phyloP scores from a whole-genome alignment of 805 yeast species.

The Nakazawaea molendinolei region DNA sequence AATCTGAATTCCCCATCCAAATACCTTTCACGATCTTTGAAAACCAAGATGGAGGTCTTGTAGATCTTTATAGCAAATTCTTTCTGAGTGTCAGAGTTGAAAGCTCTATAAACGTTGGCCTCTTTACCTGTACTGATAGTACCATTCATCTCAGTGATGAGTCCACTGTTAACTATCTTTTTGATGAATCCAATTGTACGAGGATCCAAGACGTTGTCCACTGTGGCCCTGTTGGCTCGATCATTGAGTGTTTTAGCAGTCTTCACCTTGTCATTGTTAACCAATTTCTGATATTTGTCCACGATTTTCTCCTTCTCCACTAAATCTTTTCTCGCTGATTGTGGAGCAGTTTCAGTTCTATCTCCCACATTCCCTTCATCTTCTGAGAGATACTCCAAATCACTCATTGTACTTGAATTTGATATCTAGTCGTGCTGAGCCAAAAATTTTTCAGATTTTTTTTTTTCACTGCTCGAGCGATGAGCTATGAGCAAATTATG shows the following conservation, averaged over 20 bases:
- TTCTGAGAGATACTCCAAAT: too few species aligned
- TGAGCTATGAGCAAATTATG: too few species aligned
- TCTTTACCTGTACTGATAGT: conserved; percentile 96
- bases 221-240: conserved; percentile 84
- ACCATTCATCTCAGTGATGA: conserved; percentile 82
- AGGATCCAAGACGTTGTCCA: conserved; percentile 94
- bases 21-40: conserved; percentile 92
- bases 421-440: too few species aligned
- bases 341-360: too few species aligned
- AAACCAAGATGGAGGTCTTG: conserved; percentile 94
- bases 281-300: conserved; percentile 11
- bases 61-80: conserved; percentile 89
- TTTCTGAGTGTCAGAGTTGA: conserved; percentile 32
- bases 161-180: conserved; percentile 76
- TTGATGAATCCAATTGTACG: conserved; percentile 80
- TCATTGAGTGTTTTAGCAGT: conserved; percentile 11
- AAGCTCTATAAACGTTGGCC: conserved; percentile 94
- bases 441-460: too few species aligned
- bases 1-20: conserved; percentile 95
- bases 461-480: too few species aligned
- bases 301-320: conserved; percentile 11
- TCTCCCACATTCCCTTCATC: too few species aligned
- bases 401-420: too few species aligned
- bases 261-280: conserved; percentile 12
- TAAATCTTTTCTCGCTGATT: conserved; percentile 10